phyloP scores from a whole-genome alignment of 257 asterid species.

The Lycium ferocissimum region DNA sequence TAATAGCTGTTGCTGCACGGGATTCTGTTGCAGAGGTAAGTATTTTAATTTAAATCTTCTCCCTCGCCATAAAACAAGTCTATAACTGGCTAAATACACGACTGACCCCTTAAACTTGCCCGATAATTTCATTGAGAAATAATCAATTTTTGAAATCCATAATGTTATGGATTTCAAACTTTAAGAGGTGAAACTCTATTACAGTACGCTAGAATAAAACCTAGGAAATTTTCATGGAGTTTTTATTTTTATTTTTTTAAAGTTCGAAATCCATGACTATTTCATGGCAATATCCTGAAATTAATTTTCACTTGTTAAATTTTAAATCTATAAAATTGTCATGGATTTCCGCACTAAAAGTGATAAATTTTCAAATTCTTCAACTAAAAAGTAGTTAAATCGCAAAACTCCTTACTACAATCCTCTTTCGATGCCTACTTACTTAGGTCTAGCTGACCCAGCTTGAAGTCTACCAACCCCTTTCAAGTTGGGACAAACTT shows the following conservation, averaged over 20 bases:
- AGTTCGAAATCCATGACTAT: background rate
- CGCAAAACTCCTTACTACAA: no score
- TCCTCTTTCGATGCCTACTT: no score
- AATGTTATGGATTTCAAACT: background rate
- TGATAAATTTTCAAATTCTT: no score
- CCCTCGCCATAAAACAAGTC: no score
- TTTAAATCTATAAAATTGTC: background rate
- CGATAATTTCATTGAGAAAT: background rate
- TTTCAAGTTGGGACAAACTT: background rate
- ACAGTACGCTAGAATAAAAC: background rate
- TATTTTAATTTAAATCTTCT: background rate
- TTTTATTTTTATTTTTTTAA: background rate
- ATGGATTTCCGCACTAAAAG: no score
- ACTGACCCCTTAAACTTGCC: no score
- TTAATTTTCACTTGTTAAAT: background rate
- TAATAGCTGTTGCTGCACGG: conserved; percentile 62
- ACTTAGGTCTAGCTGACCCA: no score
- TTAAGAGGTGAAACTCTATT: background rate
- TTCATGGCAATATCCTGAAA: background rate
- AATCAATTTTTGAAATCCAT: background rate
- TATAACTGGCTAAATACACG: background rate
- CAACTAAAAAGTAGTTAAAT: no score
- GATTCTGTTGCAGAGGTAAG: conserved; percentile 63
- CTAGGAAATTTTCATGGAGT: background rate
- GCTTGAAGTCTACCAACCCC: no score